A percentile compares a stretch with the other conserved stretches of the same genome.
Evolutionary conservation across 129 eudicot species (phyloP).

Genomic region (Helichrysum umbraculigerum): DNA sequence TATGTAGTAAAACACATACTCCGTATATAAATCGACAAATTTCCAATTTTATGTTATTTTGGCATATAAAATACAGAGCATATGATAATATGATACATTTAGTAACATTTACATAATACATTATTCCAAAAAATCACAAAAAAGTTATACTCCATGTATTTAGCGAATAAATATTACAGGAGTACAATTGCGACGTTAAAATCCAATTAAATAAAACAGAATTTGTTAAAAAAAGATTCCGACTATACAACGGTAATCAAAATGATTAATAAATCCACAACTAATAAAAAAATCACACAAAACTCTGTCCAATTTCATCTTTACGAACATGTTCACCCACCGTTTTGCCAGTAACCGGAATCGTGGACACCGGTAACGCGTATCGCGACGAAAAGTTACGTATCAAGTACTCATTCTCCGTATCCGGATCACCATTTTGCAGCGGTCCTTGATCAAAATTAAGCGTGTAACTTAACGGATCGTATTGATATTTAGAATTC

Average conservation of each 20-base stretch:
- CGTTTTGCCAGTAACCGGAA: constrained; percentile 30
- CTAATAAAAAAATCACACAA: constrained; percentile 33
- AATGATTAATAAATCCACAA: constrained; percentile 1
- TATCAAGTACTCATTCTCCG: constrained; percentile 44
- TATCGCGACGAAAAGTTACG: constrained; percentile 74
- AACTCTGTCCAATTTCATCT: constrained; percentile 40
- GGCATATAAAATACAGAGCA: too few species aligned
- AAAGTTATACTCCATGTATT: too few species aligned
- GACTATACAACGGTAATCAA: neutral
- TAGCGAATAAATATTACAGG: neutral
- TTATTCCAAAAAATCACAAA: too few species aligned
- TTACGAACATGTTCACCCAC: constrained; percentile 34
- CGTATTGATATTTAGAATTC: constrained; percentile 60
- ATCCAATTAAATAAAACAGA: neutral
- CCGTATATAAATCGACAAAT: too few species aligned
- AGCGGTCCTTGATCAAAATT: constrained; percentile 74
- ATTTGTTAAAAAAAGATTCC: too few species aligned
- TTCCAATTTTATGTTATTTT: too few species aligned
- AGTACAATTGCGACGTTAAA: neutral
- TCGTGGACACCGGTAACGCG: constrained; percentile 36
- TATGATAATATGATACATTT: too few species aligned
- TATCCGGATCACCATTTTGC: constrained; percentile 44
- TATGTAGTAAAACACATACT: too few species aligned
- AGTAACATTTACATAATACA: too few species aligned
- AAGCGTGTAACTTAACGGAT: constrained; percentile 71